Evolutionary conservation across 495 filamentous ascomycete species (phyloP).

Genomic region (Tetracladium marchalianum): DNA sequence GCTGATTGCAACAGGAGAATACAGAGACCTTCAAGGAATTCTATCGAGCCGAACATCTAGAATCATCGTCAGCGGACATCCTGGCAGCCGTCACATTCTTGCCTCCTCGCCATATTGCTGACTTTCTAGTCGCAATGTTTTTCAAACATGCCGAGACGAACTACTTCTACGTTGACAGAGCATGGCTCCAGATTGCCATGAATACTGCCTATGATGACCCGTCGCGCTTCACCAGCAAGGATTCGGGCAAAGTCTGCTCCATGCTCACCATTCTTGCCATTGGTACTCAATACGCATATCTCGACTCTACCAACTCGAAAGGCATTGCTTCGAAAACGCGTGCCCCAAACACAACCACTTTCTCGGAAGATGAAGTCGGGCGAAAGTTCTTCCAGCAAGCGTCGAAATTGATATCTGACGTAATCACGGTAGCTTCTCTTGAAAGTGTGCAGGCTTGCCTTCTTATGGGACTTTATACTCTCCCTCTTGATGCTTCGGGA

Average conservation of each 20-base stretch:
- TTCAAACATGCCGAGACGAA: constrained; percentile 46
- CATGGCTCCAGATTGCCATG: constrained; percentile 37
- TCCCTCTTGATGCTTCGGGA: constrained; percentile 39
- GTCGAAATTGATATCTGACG: constrained; percentile 38
- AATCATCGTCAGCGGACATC: constrained; percentile 30
- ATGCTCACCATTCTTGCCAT: constrained; percentile 42
- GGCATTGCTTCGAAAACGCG: too few relatives aligned
- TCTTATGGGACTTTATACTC: constrained; percentile 37
- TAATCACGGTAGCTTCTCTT: constrained; percentile 42
- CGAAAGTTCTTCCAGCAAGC: constrained; percentile 43
- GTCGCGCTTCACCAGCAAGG: constrained; percentile 31
- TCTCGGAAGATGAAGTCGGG: constrained; percentile 39
- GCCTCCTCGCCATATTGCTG: constrained; percentile 39
- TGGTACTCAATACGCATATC: constrained; percentile 45
- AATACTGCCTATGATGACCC: constrained; percentile 35
- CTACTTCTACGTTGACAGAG: constrained; percentile 40
- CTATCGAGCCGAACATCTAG: constrained; percentile 39
- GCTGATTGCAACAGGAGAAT: too few relatives aligned
- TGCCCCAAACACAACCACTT: too few relatives aligned
- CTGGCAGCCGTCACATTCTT: constrained; percentile 34
- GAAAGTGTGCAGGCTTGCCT: constrained; percentile 43
- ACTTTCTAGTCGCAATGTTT: constrained; percentile 40
- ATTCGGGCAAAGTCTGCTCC: constrained; percentile 35
- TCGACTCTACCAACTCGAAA: constrained; percentile 33
- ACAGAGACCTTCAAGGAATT: constrained; percentile 15